Percentiles rank a stretch among this genome's conserved stretches.
Evolutionary conservation across 768 basidiomycete species (phyloP).

Genomic region (Tephrocybe rancida): DNA sequence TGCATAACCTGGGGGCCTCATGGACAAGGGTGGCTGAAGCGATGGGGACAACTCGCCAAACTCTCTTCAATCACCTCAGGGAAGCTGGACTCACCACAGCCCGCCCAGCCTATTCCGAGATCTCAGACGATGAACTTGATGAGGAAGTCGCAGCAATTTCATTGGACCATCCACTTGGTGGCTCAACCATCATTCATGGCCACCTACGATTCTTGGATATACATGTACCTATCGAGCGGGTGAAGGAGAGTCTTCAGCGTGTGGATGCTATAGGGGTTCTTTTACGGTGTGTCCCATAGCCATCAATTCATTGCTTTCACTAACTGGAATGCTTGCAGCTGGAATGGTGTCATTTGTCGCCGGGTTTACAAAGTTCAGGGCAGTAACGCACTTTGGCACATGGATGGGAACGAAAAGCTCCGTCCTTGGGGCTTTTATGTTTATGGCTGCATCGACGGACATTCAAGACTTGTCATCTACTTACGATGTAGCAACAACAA

Average conservation of each 20-base stretch:
- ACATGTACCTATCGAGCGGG: slow-evolving; percentile 23
- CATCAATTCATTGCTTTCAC: neutral
- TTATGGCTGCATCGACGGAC: slow-evolving; percentile 40
- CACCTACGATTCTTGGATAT: slow-evolving; percentile 26
- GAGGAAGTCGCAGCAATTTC: slow-evolving; percentile 19
- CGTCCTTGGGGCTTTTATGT: slow-evolving; percentile 36
- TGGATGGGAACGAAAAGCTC: slow-evolving; percentile 38
- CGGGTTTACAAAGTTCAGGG: slow-evolving; percentile 31
- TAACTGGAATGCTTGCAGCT: neutral
- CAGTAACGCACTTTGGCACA: slow-evolving; percentile 36
- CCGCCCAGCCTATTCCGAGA: neutral
- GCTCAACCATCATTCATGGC: slow-evolving; percentile 28
- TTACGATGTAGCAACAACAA: too few species aligned
- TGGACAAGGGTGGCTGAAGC: slow-evolving; percentile 25
- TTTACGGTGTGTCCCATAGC: slow-evolving; percentile 15
- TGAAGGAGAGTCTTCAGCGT: slow-evolving; percentile 24
- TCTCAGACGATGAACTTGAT: slow-evolving; percentile 22
- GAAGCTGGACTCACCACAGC: neutral
- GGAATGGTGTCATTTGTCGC: slow-evolving; percentile 2
- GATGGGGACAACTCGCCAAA: slow-evolving; percentile 19
- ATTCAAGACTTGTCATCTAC: too few species aligned
- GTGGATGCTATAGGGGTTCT: slow-evolving; percentile 32
- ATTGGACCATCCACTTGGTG: slow-evolving; percentile 24
- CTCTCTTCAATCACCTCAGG: slow-evolving; percentile 22
- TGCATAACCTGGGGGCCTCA: slow-evolving; percentile 26